Evolutionary conservation across 352 stramenopile species (phyloP), one percentile per base, ranked within the genome.

Genomic region (Phytophthora fragariaefolia): DNA sequence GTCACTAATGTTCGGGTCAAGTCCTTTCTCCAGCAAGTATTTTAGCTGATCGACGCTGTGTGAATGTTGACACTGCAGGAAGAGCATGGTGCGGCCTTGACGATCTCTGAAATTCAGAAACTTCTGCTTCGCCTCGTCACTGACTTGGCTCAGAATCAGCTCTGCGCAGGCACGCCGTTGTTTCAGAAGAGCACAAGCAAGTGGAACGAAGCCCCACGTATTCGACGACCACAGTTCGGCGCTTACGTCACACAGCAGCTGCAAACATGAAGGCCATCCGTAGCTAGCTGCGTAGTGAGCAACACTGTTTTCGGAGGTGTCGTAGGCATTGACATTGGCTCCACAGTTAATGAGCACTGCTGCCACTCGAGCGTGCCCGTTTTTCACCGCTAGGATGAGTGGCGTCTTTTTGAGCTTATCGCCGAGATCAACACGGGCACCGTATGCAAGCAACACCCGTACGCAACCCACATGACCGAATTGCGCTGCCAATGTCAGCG

Each of bases 331-430:
- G 28, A 91, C 80, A 30, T 94, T 92, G 1, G 86, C 86, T 1
- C 82, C 81, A 17, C 71, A 54, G 47, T 92, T 94, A 56, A 94
- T 80, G 5, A 94, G 74, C 22, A 78, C 20, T 4, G 70, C 75
- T 1, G 86, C 83, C 17, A 91, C 57, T 6, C 58, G 58, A 0
- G 79, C 81, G 50, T 92, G 71, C 0, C 86, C 86, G 17, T 95
- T 95, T 63, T 93, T 95, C 40, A 91, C 78, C 5, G 86, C 86
- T 23, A 85, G 74, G 8, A 95, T 89, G 4, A 95, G 68, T 23
- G 86, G 86, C 1, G 86, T 92, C 51, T 92, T 92, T 59, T 91
- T 89, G 12, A 91, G 73, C 45, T 95, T 95, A 63, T 95, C 77
- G 10, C 77, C 74, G 1, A 77, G 26, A 65, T 93, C 75, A 7